phyloP scores from a whole-genome alignment of 768 basidiomycete species.

The Paxillus involutus region DNA sequence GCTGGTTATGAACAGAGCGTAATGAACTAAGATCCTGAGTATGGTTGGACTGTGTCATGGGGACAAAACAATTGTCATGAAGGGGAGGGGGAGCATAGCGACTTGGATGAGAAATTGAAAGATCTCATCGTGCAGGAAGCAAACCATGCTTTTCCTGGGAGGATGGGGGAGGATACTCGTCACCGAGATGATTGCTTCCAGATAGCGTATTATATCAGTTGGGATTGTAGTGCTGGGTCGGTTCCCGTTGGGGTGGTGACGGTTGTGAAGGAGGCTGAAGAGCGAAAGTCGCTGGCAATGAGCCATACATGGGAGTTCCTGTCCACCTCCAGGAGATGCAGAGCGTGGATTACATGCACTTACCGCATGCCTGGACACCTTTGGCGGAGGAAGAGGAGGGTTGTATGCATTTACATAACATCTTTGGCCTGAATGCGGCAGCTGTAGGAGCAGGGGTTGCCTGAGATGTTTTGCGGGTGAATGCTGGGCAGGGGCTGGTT shows the following conservation, averaged over 20 bases:
- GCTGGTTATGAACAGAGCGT: constrained; percentile 20
- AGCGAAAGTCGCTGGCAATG: neutral
- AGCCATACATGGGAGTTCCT: neutral
- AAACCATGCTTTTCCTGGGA: neutral
- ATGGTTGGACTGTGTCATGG: neutral
- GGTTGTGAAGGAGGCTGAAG: neutral
- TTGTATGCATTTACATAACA: constrained; percentile 76
- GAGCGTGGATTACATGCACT: constrained; percentile 26
- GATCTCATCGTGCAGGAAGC: neutral
- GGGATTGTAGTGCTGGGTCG: neutral
- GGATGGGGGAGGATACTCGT: neutral
- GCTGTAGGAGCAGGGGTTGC: constrained; percentile 38
- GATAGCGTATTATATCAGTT: neutral
- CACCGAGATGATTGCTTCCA: neutral
- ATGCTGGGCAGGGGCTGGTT: constrained; percentile 19
- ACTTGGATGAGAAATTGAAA: neutral
- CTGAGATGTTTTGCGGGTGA: constrained; percentile 28
- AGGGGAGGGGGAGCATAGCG: neutral
- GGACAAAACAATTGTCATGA: neutral
- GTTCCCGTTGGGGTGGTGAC: constrained; percentile 4
- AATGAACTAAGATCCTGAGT: constrained; percentile 9
- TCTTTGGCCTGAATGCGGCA: constrained; percentile 59
- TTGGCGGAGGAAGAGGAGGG: constrained; percentile 63
- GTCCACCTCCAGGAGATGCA: constrained; percentile 12
- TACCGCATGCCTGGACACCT: constrained; percentile 33